Evolutionary conservation across 192 early-diverging fungal genomes (phyloP), one percentile per base, ranked within the genome.

Genomic region (Coemansia sp.): DNA sequence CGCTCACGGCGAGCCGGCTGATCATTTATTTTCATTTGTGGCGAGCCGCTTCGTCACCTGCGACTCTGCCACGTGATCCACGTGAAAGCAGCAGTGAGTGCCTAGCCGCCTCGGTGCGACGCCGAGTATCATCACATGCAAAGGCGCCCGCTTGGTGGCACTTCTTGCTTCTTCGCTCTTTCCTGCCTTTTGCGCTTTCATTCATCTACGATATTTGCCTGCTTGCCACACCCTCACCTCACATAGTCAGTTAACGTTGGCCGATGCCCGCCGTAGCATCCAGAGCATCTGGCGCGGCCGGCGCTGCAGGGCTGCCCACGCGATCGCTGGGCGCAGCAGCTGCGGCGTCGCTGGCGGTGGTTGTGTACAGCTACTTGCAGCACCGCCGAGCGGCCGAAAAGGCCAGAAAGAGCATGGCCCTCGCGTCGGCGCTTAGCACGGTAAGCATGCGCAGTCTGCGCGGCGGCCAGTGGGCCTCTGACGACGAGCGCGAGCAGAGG

Each of bases 291-390:
- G 64, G 56, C 35, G 22, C 59, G 31, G 46, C 3, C 53, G 67
- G 64, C 57, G 59, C 59, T 2, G 70, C 60, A 10, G 71, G 67
- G 51, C 70, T 76, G 54, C 53, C 74, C 1, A 46, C 61, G 60
- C 73, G 67, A 41, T 60, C 73, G 56, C 67, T 82, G 58, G 62
- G 70, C 37, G 64, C 73, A 1, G 74, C 79, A 3, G 79, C 70
- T 6, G 39, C 64, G 47, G 64, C 64, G 42, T 82, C 79, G 31
- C 57, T 82, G 19, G 53, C 51, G 1, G 47, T 82, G 15, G 67
- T 82, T 11, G 66, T 70, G n/a, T 76, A 73, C 74, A 82, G 79
- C 61, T 82, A 82, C 67, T 37, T 51, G 41, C 73, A 76, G 61
- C 79, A 82, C 65, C 70, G 58, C 10, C 32, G 38, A 43, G 70